phyloP scores from a whole-genome alignment of 371 early-diverging fungal species.

The Rhizopus sp. region DNA sequence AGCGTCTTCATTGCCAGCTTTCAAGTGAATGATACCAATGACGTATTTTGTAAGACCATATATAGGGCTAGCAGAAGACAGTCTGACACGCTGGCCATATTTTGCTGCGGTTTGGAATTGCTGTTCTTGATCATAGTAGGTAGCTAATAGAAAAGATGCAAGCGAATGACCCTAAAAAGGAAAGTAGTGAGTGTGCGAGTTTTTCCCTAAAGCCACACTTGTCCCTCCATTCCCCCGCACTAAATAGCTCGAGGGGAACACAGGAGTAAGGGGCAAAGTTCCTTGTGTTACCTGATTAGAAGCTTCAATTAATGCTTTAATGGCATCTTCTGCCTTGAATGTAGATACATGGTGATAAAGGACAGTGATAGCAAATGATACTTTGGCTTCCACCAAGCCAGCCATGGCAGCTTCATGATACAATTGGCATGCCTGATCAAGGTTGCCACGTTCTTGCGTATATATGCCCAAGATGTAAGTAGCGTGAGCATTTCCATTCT shows the following conservation, averaged over 20 bases:
- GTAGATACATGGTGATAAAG: background rate
- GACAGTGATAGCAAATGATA: conserved; percentile 13
- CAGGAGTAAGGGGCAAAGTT: background rate
- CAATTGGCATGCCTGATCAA: conserved; percentile 11
- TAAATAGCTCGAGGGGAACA: too few species aligned
- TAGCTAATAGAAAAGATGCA: conserved; percentile 20
- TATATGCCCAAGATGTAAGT: conserved; percentile 17
- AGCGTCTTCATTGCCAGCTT: conserved; percentile 3
- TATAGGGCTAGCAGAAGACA: conserved; percentile 11
- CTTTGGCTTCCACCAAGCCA: conserved; percentile 13
- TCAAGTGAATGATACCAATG: conserved; percentile 20
- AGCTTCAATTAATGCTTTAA: conserved; percentile 12
- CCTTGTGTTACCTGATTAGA: conserved; percentile 13
- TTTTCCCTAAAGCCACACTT: too few species aligned
- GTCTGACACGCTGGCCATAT: conserved; percentile 5
- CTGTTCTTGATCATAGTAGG: conserved; percentile 17
- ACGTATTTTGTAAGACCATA: conserved; percentile 18
- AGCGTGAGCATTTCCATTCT: conserved; percentile 21
- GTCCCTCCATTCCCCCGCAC: too few species aligned
- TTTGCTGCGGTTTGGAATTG: conserved; percentile 6
- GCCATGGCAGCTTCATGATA: conserved; percentile 11
- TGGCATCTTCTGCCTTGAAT: conserved; percentile 10
- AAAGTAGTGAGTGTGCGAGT: background rate
- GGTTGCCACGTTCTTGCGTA: conserved; percentile 15
- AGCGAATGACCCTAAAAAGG: conserved; percentile 17